phyloP scores from a whole-genome alignment of 805 yeast genomes.

The Sporopachydermia quercuum region DNA sequence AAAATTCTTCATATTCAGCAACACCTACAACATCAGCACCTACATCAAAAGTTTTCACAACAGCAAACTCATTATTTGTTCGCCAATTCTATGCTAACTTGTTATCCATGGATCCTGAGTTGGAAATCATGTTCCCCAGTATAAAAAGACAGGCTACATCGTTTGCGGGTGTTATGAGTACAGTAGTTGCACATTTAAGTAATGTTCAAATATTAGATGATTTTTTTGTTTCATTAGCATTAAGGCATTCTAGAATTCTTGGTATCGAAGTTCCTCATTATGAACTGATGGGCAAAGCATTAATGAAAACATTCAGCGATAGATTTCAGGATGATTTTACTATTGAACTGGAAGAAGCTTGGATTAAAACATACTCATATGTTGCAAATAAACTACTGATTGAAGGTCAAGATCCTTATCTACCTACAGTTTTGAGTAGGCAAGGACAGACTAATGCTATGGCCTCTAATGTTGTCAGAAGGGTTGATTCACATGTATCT shows the following conservation, averaged over 20 bases:
- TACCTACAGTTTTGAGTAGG: not conserved
- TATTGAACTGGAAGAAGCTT: conserved; percentile 15
- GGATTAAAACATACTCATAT: conserved; percentile 16
- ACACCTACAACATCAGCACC: not conserved
- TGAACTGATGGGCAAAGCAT: conserved; percentile 16
- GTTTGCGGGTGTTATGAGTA: conserved; percentile 63
- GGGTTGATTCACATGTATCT: not conserved
- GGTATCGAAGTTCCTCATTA: conserved; percentile 37
- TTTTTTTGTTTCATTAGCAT: conserved; percentile 48
- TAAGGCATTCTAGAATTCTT: conserved; percentile 59
- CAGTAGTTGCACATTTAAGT: conserved; percentile 52
- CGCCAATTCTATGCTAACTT: conserved; percentile 63
- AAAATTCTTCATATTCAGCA: too few relatives aligned
- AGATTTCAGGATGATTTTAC: conserved; percentile 13
- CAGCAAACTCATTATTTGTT: conserved; percentile 50
- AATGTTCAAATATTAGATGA: conserved; percentile 41
- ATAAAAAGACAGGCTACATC: conserved; percentile 67
- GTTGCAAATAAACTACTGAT: conserved; percentile 15
- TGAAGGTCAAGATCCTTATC: conserved; percentile 19
- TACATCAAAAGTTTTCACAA: conserved; percentile 7
- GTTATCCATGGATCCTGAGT: conserved; percentile 39
- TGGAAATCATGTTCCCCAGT: conserved; percentile 57
- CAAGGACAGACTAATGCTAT: not conserved
- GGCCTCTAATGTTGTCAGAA: not conserved
- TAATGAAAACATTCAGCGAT: conserved; percentile 14